Base-by-base conservation (phyloP, 495 filamentous ascomycete genomes). In the Penicillium angulare region DNA sequence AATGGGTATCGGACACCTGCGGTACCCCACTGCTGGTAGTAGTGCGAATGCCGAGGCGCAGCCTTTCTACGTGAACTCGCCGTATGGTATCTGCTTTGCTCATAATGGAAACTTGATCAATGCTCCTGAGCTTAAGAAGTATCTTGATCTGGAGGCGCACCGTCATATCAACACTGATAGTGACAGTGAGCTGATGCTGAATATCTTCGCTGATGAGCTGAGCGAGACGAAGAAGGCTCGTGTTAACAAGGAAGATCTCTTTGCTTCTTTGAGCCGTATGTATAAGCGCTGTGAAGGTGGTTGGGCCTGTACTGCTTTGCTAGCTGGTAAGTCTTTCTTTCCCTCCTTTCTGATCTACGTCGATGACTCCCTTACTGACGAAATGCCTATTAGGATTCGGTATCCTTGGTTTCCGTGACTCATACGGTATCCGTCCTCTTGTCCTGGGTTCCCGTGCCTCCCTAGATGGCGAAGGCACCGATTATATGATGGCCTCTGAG, bases 401-500 rank as follows among this genome's bases (percentile, higher is more conserved):
- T 53, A 79, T 97, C 38, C 78, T 96, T 16, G 92, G 87, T 38
- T 97, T 97, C 79, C 80, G 89, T 48, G 93, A 97, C 68, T 77
- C 84, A 7, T 84, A 92, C 57, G 93, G 92, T 56, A 98, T 98
- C 54, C 86, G 93, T 24, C 93, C 93, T 0, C 77, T 98, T 43
- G 80, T 91, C 33, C 75, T 97, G 5, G 93, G 93, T 36, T 86
- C 82, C 56, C 80, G 88, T 33, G 79, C 80, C 3, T 87, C 86
- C 0, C 62, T 85, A n/a, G 74, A 78, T 45, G 79, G 80, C 21
- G 78, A 82, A 0, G 87, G 86, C 17, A 88, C 64, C 45, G 93
- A 97, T 71, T 98, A 97, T 73, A 95, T 97, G 88, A 84, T 98
- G 77, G 89, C 93, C 0, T 96, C 90, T n/a, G 93, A 98, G 70